Evolutionary conservation across 108 stramenopile species (phyloP).

Genomic region (Skeletonema tropicum): DNA sequence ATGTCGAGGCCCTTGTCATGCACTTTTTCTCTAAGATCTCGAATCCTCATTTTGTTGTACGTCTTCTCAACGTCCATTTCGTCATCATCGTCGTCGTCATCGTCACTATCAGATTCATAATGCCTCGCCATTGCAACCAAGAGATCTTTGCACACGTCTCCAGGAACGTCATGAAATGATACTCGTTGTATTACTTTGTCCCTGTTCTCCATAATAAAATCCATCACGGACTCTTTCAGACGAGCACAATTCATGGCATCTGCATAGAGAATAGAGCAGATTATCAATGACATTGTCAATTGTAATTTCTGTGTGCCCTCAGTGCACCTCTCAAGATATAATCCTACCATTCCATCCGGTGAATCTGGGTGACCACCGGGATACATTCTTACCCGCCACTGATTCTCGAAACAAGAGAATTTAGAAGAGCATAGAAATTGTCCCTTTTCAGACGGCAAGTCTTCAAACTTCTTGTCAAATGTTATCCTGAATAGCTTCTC

Average conservation of each 20-base stretch:
- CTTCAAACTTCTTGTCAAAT: neutral
- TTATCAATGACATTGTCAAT: constrained; percentile 2
- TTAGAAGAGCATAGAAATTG: neutral
- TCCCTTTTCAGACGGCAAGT: neutral
- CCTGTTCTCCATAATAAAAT: constrained; percentile 11
- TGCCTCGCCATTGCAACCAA: neutral
- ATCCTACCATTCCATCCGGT: neutral
- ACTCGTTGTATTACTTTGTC: neutral
- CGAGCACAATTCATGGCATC: constrained; percentile 2
- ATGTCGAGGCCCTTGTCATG: no score
- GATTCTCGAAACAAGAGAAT: neutral
- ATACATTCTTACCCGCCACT: neutral
- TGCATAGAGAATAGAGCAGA: neutral
- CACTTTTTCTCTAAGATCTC: no score
- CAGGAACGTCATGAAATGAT: neutral
- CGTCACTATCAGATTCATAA: neutral
- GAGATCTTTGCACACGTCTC: neutral
- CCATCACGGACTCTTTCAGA: constrained; percentile 16
- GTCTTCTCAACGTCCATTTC: no score
- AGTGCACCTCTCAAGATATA: neutral
- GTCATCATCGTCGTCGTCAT: no score
- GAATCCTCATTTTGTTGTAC: no score
- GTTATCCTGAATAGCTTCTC: neutral
- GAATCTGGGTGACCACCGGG: neutral
- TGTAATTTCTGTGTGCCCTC: neutral